Evolutionary conservation across 495 filamentous ascomycete species (phyloP).

Genomic region (Penicillium argentinense): DNA sequence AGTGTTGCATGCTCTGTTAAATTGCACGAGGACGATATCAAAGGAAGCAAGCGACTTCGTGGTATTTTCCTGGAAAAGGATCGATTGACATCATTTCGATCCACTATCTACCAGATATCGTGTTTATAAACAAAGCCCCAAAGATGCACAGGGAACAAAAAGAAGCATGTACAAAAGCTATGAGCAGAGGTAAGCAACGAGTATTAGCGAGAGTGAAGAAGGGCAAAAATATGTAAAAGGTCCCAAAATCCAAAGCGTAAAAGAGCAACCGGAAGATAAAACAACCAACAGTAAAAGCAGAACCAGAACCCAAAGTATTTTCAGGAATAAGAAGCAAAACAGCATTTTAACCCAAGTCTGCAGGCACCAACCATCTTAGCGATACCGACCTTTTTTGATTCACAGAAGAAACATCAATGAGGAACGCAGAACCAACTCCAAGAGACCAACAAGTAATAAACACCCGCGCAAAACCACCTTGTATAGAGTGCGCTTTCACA

Average conservation of each 20-base stretch:
- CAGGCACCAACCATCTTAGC: neutral
- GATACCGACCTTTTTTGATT: slow-evolving; percentile 18
- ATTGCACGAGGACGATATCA: too few species aligned
- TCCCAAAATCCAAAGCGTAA: slow-evolving; percentile 1
- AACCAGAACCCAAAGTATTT: slow-evolving; percentile 1
- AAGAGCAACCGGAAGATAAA: slow-evolving; percentile 1
- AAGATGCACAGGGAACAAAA: slow-evolving; percentile 1
- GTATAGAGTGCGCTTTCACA: slow-evolving; percentile 11
- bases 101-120: slow-evolving; percentile 13
- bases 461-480: slow-evolving; percentile 21
- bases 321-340: slow-evolving; percentile 7
- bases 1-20: too few species aligned
- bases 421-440: too few species aligned
- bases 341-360: neutral
- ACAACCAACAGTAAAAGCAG: neutral
- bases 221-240: slow-evolving; percentile 1
- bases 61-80: too few species aligned
- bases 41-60: too few species aligned
- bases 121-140: slow-evolving; percentile 19
- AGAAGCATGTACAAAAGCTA: slow-evolving; percentile 20
- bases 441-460: slow-evolving; percentile 10
- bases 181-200: slow-evolving; percentile 1
- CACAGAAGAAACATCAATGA: neutral
- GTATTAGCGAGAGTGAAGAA: slow-evolving; percentile 20
- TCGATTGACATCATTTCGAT: neutral